These are phyloP conservation scores for Moniliella sp. DNA, from an alignment of 1,284 basidiomycete species.

Conservation along the genomic window DNA sequence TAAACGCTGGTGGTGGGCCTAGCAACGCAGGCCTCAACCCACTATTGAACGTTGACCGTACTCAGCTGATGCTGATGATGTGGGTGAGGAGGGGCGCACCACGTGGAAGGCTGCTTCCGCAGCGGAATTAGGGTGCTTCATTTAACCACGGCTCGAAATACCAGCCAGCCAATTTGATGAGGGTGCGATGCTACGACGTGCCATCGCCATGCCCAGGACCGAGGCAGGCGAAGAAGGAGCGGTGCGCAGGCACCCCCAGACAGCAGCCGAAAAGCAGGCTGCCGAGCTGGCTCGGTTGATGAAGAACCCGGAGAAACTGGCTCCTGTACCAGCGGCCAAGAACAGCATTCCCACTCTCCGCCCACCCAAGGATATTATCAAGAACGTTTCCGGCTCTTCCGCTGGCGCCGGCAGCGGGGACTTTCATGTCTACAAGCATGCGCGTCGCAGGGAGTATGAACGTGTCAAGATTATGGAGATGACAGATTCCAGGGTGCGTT, in stretches of 20 bases:
- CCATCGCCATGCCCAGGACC: not conserved
- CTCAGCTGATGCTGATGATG: not conserved
- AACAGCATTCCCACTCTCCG: conserved; percentile 11
- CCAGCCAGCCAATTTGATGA: not conserved
- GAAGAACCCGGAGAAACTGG: conserved; percentile 15
- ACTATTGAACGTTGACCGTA: not conserved
- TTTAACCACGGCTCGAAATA: no score
- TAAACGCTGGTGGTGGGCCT: no score
- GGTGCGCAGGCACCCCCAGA: conserved; percentile 1
- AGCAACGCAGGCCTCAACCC: no score
- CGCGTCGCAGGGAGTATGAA: conserved; percentile 78
- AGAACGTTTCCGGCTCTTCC: conserved; percentile 40
- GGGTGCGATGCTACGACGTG: not conserved
- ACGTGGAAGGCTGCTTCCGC: not conserved
- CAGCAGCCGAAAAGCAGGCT: conserved; percentile 20
- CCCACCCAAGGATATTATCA: conserved; percentile 46
- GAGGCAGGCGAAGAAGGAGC: not conserved
- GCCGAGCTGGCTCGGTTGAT: conserved; percentile 17
- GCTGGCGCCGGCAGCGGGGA: conserved; percentile 33
- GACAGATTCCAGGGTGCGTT: conserved; percentile 48
- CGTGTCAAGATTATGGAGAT: conserved; percentile 75
- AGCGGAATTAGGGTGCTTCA: not conserved
- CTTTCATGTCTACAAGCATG: conserved; percentile 84
- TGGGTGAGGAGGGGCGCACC: not conserved
- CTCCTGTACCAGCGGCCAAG: conserved; percentile 8